Evolutionary conservation across 768 basidiomycete species (phyloP), one percentile per base, ranked within the genome.

Genomic region (Nevesoporus exiguus): DNA sequence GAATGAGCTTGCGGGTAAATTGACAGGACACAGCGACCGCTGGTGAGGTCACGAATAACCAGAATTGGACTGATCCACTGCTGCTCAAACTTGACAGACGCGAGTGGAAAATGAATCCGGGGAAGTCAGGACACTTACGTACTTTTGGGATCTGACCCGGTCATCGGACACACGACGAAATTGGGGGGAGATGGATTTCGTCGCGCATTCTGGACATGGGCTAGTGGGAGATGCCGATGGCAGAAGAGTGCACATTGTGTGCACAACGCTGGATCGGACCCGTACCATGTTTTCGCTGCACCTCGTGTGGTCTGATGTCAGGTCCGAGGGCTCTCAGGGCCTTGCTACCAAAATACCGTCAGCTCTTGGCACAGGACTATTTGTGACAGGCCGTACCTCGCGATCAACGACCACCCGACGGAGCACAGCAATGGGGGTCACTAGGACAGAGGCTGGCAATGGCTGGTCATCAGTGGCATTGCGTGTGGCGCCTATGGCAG

Each of bases 341-440:
- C 22, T 19, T 42, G 46, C 21, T 42, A 19, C 3, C 40, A 24
- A 44, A 34, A 61, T 61, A 14, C 22, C 41, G 61, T 47, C 29
- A 45, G 47, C 7, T 42, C 37, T 53, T 43, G 61, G 61, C 58
- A 48, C 14, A 17, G 27, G 4, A 21, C 30, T 34, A 46, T 46
- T 53, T 34, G 43, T 48, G n/a, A 43, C 39, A 34, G 27, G 31
- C 13, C 29, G 60, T 59, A 24, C 56, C 61, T 61, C 52, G 30
- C 14, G 46, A 52, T 48, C 49, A 55, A 37, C 34, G 25, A 37
- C 19, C 34, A 50, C 47, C 48, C 57, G 57, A 59, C 54, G 54
- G 62, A 51, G 44, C 51, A 64, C 54, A 61, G 58, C 49, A 62
- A 51, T 46, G 33, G 34, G 36, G 31, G 51, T 50, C 40, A 55